Base-by-base conservation (phyloP, 208 protist genomes). In the Acanthamoeba quina region DNA sequence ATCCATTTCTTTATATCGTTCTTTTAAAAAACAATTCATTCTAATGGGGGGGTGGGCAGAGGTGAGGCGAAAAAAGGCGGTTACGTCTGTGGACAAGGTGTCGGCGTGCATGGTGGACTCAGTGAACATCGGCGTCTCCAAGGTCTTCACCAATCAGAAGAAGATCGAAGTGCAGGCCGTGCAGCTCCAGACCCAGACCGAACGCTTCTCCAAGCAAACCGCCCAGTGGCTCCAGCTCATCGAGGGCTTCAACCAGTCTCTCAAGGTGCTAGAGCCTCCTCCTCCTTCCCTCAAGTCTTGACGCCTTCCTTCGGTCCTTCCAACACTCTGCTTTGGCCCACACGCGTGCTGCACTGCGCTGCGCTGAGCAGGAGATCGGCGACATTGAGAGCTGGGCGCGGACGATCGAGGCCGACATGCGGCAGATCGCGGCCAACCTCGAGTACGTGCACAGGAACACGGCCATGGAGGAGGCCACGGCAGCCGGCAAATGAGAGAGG, bases 81-180 rank as follows among this genome's bases (percentile, higher is more conserved):
- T 90, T 1, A 78, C 82, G 2, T 90, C 74, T 10, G 92, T 94
- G n/a, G 92, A 90, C 44, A 90, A 56, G 29, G 92, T 94, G 41
- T 29, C 80, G 10, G 47, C 29, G 5, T 64, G 58, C 66, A 94
- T 94, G 92, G 66, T 94, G 72, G 92, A 94, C 60, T 94, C 92
- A 13, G 66, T 94, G 41, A 94, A 94, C 60, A 78, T 94, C n/a
- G 92, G 92, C 17, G 92, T 94, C 9, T 56, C 92, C 15, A 94
- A 74, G 37, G 92, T 94, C 29, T 94, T 94, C 49, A 21, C 92
- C 13, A 94, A 94, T 41, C 92, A 94, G 78, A 94, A 78, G 44
- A 72, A 94, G 82, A 88, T 94, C 34, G 92, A 94, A 47, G 52
- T 19, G 31, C 92, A 94, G 72, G 66, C 62, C 17, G 92, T 86